Base-by-base conservation (phyloP, 345 rosid genomes). In the Cardamine chenopodiifolia region DNA sequence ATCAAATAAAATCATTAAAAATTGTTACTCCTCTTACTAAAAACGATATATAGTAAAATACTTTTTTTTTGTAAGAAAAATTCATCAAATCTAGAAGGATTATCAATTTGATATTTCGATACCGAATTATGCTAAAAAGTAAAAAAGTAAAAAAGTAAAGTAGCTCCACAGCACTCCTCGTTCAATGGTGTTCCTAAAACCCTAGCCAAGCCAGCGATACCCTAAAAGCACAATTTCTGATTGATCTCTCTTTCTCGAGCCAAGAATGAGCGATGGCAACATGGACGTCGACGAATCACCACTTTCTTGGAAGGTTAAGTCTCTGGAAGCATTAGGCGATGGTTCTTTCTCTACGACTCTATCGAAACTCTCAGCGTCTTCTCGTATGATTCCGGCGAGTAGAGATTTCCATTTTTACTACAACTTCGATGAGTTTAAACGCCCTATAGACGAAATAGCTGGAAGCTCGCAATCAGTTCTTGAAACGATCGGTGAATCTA, bases 351-450 rank as follows among this genome's bases (percentile, higher is more conserved):
- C 86, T 1, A 65, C 85, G 8, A 81, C 88, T 12, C 78, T 91
- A 34, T 78, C 91, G 20, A 73, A 71, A 62, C 92, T 95, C 78
- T 80, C 88, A 6, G 78, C 86, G 37, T 83, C 93, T 20, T 86
- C 89, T 6, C 82, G 82, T 53, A 67, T 79, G 39, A 80, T 95
- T 58, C 97, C 99, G 3, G 17, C 88, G 18, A 78, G 83, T 62
- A 84, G 79, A 44, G 99, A 92, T 80, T 95, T 95, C 42, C 97
- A 95, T 62, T 95, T 89, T 80, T 92, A 76, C 83, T 8, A 80
- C 85, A 95, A 92, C 67, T 95, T 95, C 82, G 84, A 78, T 32
- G 92, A 86, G 53, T 90, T 95, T 84, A 87, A 84, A 70, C 72
- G 50, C 28, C 96, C 97, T 28, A 65, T 86, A 10, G 77, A 76